Evolutionary conservation across 805 yeast species (phyloP).

Genomic region (Spathaspora arborariae): DNA sequence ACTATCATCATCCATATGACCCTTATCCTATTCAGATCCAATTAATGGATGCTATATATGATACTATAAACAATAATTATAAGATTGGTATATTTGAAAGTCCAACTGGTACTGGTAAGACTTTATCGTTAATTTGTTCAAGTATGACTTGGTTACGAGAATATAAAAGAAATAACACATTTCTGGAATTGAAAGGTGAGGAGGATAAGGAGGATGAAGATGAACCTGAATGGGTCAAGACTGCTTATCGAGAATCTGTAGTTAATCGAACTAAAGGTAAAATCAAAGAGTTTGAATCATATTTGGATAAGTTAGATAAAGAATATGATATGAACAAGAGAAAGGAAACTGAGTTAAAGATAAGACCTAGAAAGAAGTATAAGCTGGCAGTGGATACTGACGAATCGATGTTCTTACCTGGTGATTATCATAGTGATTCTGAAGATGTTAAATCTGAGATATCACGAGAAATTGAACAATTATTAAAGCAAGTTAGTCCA

Average conservation of each 20-base stretch:
- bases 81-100: conserved; percentile 84
- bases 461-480: conserved; percentile 43
- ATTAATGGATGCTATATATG: conserved; percentile 74
- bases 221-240: conserved; percentile 70
- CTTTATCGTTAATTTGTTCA: conserved; percentile 81
- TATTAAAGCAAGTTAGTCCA: conserved; percentile 43
- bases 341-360: conserved; percentile 12
- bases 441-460: conserved; percentile 30
- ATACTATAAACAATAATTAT: conserved; percentile 47
- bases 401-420: conserved; percentile 22
- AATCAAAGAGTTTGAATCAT: conserved; percentile 38
- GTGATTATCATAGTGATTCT: conserved; percentile 32
- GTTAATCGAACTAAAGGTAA: conserved; percentile 20
- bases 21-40: conserved; percentile 79
- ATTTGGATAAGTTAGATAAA: conserved; percentile 31
- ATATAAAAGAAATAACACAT: conserved; percentile 26
- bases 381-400: conserved; percentile 8
- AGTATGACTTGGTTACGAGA: conserved; percentile 78
- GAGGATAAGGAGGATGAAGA: conserved; percentile 33
- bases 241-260: conserved; percentile 31
- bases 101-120: conserved; percentile 95
- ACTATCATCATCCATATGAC: conserved; percentile 69
- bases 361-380: conserved; percentile 6
- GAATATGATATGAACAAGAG: conserved; percentile 16
- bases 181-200: conserved; percentile 3